Evolutionary conservation across 2,329 filamentous ascomycete species (phyloP), one percentile per base, ranked within the genome.

Genomic region (Tolypocladium tropicale): DNA sequence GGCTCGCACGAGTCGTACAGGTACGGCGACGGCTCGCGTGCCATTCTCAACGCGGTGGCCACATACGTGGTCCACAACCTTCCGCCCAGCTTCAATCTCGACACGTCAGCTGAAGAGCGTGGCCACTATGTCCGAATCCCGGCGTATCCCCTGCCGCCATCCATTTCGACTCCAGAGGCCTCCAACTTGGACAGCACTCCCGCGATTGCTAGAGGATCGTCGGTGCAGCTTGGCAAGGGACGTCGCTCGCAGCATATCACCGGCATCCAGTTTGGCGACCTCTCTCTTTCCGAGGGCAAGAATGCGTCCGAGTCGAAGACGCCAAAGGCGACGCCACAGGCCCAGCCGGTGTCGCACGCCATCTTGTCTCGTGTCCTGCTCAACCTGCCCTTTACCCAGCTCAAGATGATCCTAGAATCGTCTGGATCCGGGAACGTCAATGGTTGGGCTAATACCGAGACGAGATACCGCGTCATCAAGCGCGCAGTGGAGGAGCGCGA

Each of bases 181-280:
- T 56, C 61, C 39, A 59, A 60, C 34, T 41, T 56, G 43, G 39
- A 55, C 41, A 53, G 59, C 0, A 50, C 62, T 21, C 63, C 63
- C 10, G 60, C 64, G 4, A 72, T 73, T 56, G 73, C 72, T 37
- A 67, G 68, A 56, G 73, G 69, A 52, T 69, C 72, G 9, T 67
- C 67, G 3, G 66, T 71, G 23, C 69, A 71, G 41, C 62, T 72
- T 25, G 68, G 68, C 50, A 68, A 64, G 53, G 66, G 65, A 9
- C 75, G 71, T 54, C 69, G 82, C 53, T 76, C 78, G 52, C 70
- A 70, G 41, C 79, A 83, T 30, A 72, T 88, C 12, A 80, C 78
- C 58, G 79, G 77, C 59, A 89, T 90, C 54, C 82, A 84, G 58
- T 90, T 90, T 63, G 87, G 87, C n/a, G 85, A 89, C 60, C 72